phyloP scores from a whole-genome alignment of 176 grass and related monocot species.

The Cenchrus americanus region DNA sequence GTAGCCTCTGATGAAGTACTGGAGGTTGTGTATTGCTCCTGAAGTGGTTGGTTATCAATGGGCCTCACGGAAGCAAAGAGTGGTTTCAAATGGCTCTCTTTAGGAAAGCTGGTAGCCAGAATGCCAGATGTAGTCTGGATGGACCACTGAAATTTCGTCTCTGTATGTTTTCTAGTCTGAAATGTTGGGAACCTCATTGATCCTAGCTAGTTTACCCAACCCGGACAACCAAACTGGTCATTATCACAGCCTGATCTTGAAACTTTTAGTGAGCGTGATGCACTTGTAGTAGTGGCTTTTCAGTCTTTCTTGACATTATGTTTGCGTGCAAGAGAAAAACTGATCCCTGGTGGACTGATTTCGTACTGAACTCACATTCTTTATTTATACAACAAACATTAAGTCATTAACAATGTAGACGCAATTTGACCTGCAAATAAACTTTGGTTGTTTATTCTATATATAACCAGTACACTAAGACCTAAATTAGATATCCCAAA shows the following conservation, averaged over 20 bases:
- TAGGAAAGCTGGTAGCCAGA: background rate
- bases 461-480: background rate
- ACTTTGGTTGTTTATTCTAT: background rate
- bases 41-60: constrained; percentile 29
- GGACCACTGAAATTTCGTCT: constrained; percentile 27
- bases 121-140: background rate
- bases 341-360: no score
- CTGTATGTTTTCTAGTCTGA: no score
- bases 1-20: background rate
- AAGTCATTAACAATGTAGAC: background rate
- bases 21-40: background rate
- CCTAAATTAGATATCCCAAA: background rate
- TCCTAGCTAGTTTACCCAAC: no score
- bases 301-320: background rate
- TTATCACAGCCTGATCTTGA: no score
- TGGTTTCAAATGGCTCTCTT: constrained; percentile 25
- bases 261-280: background rate
- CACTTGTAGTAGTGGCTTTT: background rate
- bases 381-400: background rate
- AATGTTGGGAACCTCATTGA: no score
- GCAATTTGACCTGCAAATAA: no score
- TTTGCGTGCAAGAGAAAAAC: background rate
- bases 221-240: no score
- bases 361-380: no score
- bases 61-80: constrained; percentile 18